Evolutionary conservation across 2,329 filamentous ascomycete genomes (phyloP).

Genomic region (Hymenoscyphus repandus): DNA sequence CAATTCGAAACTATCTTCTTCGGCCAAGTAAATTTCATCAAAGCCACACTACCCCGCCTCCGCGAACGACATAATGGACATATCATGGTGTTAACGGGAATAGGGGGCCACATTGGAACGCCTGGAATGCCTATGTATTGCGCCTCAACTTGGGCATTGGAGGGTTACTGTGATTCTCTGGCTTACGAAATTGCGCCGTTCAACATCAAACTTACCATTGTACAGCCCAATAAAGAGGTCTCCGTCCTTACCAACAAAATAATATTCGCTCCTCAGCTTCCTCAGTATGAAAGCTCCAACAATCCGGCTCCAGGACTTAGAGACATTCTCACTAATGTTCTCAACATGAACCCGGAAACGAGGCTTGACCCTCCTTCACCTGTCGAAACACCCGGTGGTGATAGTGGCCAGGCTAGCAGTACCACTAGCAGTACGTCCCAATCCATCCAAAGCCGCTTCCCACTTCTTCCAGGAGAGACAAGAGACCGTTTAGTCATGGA

Average conservation of each 20-base stretch:
- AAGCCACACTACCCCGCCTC: conserved; percentile 75
- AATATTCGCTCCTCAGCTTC: conserved; percentile 73
- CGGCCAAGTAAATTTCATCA: conserved; percentile 92
- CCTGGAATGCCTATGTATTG: conserved; percentile 89
- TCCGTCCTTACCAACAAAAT: conserved; percentile 82
- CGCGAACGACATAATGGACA: conserved; percentile 79
- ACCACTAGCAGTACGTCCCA: conserved; percentile 14
- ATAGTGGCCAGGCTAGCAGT: conserved; percentile 5
- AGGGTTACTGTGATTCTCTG: conserved; percentile 91
- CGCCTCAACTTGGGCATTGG: conserved; percentile 88
- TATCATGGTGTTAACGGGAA: conserved; percentile 82
- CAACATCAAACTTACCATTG: conserved; percentile 92
- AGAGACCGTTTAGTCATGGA: conserved; percentile 75
- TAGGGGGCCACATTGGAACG: conserved; percentile 87
- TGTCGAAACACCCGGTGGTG: neutral
- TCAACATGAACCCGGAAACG: conserved; percentile 70
- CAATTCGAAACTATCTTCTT: conserved; percentile 97
- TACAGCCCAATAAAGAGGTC: conserved; percentile 93
- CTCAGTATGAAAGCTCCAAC: conserved; percentile 60
- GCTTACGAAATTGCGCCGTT: conserved; percentile 96
- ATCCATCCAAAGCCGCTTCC: conserved; percentile 61
- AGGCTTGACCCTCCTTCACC: conserved; percentile 28
- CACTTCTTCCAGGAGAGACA: conserved; percentile 62
- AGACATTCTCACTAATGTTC: conserved; percentile 73
- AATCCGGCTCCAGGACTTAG: conserved; percentile 77